phyloP scores from a whole-genome alignment of 139 green algal genomes.

The Volvox africanus region DNA sequence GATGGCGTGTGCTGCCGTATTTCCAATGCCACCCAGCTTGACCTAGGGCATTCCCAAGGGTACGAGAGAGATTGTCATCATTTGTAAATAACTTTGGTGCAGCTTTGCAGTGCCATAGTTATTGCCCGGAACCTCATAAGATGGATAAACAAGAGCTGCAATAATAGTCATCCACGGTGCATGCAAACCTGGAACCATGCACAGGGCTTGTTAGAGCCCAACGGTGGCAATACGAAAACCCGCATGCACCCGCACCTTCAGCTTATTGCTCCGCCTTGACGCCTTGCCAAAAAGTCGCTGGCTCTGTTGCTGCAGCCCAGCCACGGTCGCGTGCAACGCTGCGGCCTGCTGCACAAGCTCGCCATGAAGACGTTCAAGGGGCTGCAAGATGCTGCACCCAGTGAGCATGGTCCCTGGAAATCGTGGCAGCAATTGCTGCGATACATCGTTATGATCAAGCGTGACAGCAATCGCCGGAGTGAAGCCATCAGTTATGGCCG shows the following conservation, averaged over 20 bases:
- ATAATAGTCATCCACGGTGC: too few relatives aligned
- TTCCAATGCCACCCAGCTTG: not conserved
- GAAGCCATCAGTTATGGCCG: not conserved
- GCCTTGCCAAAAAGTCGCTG: constrained; percentile 34
- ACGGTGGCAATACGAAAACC: too few relatives aligned
- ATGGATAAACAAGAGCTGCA: too few relatives aligned
- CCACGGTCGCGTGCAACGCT: not conserved
- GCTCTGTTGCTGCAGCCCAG: constrained; percentile 9
- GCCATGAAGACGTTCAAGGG: constrained; percentile 20
- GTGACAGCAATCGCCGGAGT: not conserved
- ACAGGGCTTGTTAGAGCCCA: too few relatives aligned
- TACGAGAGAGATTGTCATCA: too few relatives aligned
- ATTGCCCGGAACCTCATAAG: too few relatives aligned
- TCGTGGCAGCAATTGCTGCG: not conserved
- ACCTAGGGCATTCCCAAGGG: not conserved
- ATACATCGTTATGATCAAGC: not conserved
- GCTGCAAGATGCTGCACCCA: not conserved
- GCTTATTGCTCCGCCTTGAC: not conserved
- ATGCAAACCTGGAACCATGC: too few relatives aligned
- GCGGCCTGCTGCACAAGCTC: constrained; percentile 23
- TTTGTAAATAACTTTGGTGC: too few relatives aligned
- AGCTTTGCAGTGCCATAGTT: too few relatives aligned
- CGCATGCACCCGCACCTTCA: not conserved
- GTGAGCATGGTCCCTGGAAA: constrained; percentile 5
- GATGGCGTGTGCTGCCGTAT: not conserved